Evolutionary conservation across 371 early-diverging fungal genomes (phyloP).

Genomic region (Batrachochytrium dendrobatidis): DNA sequence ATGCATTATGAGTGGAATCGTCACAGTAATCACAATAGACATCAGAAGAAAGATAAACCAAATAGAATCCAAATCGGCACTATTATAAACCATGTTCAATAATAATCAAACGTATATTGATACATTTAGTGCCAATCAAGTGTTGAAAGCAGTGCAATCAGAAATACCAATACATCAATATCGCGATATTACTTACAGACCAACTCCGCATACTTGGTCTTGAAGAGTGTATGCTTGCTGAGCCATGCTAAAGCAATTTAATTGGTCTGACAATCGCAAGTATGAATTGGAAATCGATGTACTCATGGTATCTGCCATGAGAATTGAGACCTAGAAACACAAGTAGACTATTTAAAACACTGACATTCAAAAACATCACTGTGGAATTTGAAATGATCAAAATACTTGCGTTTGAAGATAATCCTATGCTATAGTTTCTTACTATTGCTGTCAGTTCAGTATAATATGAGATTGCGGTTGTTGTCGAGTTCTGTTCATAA

Average conservation of each 20-base stretch:
- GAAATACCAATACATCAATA: no score
- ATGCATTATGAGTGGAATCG: not conserved
- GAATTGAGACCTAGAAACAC: not conserved
- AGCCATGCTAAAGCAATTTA: not conserved
- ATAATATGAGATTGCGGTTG: no score
- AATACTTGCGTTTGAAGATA: no score
- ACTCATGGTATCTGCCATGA: not conserved
- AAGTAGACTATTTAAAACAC: not conserved
- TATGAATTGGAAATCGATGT: not conserved
- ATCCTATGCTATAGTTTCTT: no score
- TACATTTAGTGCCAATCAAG: no score
- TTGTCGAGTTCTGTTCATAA: no score
- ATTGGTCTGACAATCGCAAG: not conserved
- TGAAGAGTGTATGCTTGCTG: not conserved
- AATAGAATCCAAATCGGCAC: not conserved
- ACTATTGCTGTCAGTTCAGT: no score
- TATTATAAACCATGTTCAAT: not conserved
- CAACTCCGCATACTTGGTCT: not conserved
- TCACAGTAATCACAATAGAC: not conserved
- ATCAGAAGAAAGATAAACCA: not conserved
- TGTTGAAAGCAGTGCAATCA: not conserved
- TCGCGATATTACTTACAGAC: slow-evolving; percentile 1
- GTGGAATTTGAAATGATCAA: no score
- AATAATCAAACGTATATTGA: no score
- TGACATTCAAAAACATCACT: not conserved